Evolutionary conservation across 257 asterid genomes (phyloP), one percentile per base, ranked within the genome.

Genomic region (Gardenia jasminoides): DNA sequence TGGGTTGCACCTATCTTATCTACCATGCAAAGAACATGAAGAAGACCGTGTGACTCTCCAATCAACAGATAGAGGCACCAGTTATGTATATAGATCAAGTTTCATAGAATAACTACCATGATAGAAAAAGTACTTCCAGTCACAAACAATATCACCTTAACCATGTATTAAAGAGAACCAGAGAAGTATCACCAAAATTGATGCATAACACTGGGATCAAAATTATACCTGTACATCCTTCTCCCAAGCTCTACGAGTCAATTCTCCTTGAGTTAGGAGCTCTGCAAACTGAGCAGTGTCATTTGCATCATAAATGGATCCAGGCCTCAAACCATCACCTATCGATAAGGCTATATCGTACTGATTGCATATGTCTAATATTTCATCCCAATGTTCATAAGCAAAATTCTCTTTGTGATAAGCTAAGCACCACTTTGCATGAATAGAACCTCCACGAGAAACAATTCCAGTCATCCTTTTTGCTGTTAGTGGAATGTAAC

Each of bases 261-360:
- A 79, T 82, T 94, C 99, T 54, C 99, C 99, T 77, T 93, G 99
- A 67, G 99, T 93, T 73, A 94, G 83, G 83, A 94, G 97, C 87
- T 94, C 99, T 0, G 98, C 97, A 79, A 94, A 94, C 90, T 93
- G 99, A 54, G 99, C 99, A 2, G 95, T 85, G 81, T 94, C 99
- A 80, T 94, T 94, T 8, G 99, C 99, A 84, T 94, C 99, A 72
- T 93, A 90, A 36, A 94, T 94, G 17, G 99, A 94, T 39, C 99
- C 99, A 15, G 98, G 98, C 86, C 99, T 94, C 84, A 94, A 84
- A 70, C 99, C 98, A 85, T 93, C 99, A 69, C 99, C 99, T 59
- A 94, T 93, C 9, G 99, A 94, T 85, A 94, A 82, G 0, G 99
- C 88, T 70, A 94, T 89, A 79, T 94, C 99, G 13, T 94, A 95